Evolutionary conservation across 140 eudicot species (phyloP), one percentile per base, ranked within the genome.

Genomic region (Cichorium intybus): DNA sequence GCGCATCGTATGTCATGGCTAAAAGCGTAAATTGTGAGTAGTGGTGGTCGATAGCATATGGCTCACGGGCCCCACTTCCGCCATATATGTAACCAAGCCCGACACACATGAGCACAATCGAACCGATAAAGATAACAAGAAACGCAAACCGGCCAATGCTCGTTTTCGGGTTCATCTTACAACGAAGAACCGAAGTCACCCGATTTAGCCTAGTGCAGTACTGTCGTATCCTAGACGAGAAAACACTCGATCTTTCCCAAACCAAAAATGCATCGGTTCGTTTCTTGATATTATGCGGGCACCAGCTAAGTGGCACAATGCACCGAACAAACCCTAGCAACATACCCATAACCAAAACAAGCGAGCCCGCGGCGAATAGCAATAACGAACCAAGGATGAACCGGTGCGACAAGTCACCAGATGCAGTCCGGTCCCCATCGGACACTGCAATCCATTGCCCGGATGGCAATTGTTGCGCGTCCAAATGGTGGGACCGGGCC

Each of bases 1-100:
- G 85, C 11, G 98, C 98, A 11, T 88, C 98, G 26, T 77, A 92
- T 4, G 96, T 92, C 98, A 92, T 88, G 2, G 95, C 77, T 26
- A 92, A 26, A 60, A 92, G 59, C 0, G 96, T 85, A 63, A 92
- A 92, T 75, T 92, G 95, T 0, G 98, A 92, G 71, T 92, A 83
- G 14, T 83, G 89, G 49, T 88, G 81, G n/a, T 85, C 26, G 0
- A 82, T n/a, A 0, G 73, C 68, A 64, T 83, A 88, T 17, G 93
- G 67, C 28, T 88, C 95, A 64, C 80, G 79, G 3, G 87, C 89
- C 7, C 96, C 96, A 11, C 66, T 85, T 45, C 98, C 95, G 1
- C 98, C 96, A 10, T 24, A 88, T 62, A 92, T 73, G 56, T 81
- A 74, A 8, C 60, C 52, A 7, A 85, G 82, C 10, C 81, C 92